Percentiles rank a stretch among this genome's conserved stretches.
phyloP scores from a whole-genome alignment of 2,329 filamentous ascomycete genomes.

The Malbranchea zuffiana region DNA sequence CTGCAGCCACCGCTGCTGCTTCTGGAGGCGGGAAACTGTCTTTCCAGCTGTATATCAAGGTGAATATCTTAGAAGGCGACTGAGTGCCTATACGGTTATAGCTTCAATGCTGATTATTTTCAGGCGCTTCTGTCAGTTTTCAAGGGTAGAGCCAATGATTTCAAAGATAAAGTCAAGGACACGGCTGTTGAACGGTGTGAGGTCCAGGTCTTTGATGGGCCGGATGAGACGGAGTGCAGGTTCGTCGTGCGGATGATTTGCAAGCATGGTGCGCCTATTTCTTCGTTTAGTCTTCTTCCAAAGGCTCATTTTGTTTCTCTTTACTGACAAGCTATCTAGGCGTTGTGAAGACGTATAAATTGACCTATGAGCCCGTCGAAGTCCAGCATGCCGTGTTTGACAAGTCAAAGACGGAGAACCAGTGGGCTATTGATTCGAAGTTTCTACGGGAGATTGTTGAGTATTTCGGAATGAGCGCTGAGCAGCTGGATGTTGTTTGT shows the following conservation, averaged over 20 bases:
- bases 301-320: not conserved
- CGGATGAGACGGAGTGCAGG: constrained; percentile 48
- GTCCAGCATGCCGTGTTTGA: constrained; percentile 56
- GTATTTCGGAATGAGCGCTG: constrained; percentile 53
- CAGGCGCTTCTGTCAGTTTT: constrained; percentile 52
- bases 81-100: not conserved
- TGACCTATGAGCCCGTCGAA: constrained; percentile 52
- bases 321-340: constrained; percentile 31
- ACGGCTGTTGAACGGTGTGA: constrained; percentile 52
- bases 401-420: constrained; percentile 43
- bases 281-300: not conserved
- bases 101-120: not conserved
- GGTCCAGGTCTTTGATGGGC: constrained; percentile 47
- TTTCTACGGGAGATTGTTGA: constrained; percentile 52
- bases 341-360: constrained; percentile 53
- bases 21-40: constrained; percentile 42
- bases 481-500: constrained; percentile 52
- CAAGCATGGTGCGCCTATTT: constrained; percentile 39
- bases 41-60: constrained; percentile 50
- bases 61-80: constrained; percentile 18
- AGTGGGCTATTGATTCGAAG: constrained; percentile 48
- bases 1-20: constrained; percentile 12
- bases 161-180: constrained; percentile 47
- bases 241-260: constrained; percentile 53
- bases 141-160: constrained; percentile 46